phyloP scores from a whole-genome alignment of 495 filamentous ascomycete species.

The Xylaria nigripes region DNA sequence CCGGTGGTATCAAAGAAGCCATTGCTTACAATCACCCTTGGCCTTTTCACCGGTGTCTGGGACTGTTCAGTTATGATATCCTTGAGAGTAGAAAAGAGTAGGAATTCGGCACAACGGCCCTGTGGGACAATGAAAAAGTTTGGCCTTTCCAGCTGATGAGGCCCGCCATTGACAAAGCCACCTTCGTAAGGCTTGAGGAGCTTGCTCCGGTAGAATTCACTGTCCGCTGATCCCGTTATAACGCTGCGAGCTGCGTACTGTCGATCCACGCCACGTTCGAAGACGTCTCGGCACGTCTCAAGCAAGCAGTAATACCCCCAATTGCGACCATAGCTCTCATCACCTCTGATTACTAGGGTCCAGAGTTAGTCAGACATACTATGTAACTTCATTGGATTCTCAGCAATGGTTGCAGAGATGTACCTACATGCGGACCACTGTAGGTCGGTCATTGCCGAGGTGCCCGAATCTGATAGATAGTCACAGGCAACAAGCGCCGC shows the following conservation, averaged over 20 bases:
- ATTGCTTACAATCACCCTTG: constrained; percentile 6
- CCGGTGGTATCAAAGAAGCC: constrained; percentile 11
- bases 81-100: constrained; percentile 3
- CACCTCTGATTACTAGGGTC: constrained; percentile 1
- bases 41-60: neutral
- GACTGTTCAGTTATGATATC: neutral
- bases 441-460: constrained; percentile 8
- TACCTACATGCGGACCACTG: constrained; percentile 10
- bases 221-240: neutral
- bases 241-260: neutral
- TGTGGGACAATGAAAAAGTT: constrained; percentile 10
- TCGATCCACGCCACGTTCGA: constrained; percentile 5
- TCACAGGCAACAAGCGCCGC: constrained; percentile 5
- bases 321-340: constrained; percentile 11
- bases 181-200: constrained; percentile 1
- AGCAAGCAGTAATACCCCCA: constrained; percentile 12
- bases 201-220: constrained; percentile 5
- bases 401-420: neutral
- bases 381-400: neutral
- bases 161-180: constrained; percentile 10
- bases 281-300: constrained; percentile 8
- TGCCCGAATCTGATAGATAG: constrained; percentile 8
- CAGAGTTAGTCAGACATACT: neutral
- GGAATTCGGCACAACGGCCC: constrained; percentile 10
- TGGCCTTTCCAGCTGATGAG: constrained; percentile 1